Base-by-base conservation (phyloP, 345 rosid genomes). In the Acer saccharum region DNA sequence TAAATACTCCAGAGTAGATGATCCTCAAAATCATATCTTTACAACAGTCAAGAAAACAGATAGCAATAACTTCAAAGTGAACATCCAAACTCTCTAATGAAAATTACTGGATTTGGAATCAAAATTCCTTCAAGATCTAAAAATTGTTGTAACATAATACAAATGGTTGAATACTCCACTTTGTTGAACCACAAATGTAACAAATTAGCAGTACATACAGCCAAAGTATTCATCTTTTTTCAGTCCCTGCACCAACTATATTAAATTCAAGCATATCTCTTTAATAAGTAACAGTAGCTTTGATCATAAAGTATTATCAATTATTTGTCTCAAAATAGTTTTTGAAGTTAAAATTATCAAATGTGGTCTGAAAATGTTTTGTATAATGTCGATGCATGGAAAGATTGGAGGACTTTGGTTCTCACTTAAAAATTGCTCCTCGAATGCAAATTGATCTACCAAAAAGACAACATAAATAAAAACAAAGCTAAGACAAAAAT, bases 1-100 rank as follows among this genome's bases (percentile, higher is more conserved):
- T 93, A 85, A 90, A 90, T 60, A 63, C 27, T 64, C 90, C 92
- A 67, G 96, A 93, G 82, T 91, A 97, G 10, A 83, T 77, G 69
- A 94, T 92, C 90, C 98, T 91, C 79, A 87, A 82, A 58, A 81
- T 81, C 98, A 91, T 92, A 90, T 94, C 98, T 92, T 78, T 62
- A 54, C 29, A 68, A 71, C 39, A 78, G 93, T 92, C 81, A 90
- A 91, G 93, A 63, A 84, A 72, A 77, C 81, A 73, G 39, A 72
- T 43, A 18, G 21, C 63, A 69, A 65, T 69, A 41, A 18, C n/a
- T 44, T 50, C 54, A 25, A 60, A 58, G 25, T 41, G 17, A 58
- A 54, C 10, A 43, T 50, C 17, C 68, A 52, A 0, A 10, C 18
- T 6, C 73, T 50, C 41, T 7, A 69, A 50, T 52, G 17, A 43